Percentiles rank a stretch among this genome's conserved stretches.
phyloP scores from a whole-genome alignment of 257 asterid species.

The Nicotiana sylvestris region DNA sequence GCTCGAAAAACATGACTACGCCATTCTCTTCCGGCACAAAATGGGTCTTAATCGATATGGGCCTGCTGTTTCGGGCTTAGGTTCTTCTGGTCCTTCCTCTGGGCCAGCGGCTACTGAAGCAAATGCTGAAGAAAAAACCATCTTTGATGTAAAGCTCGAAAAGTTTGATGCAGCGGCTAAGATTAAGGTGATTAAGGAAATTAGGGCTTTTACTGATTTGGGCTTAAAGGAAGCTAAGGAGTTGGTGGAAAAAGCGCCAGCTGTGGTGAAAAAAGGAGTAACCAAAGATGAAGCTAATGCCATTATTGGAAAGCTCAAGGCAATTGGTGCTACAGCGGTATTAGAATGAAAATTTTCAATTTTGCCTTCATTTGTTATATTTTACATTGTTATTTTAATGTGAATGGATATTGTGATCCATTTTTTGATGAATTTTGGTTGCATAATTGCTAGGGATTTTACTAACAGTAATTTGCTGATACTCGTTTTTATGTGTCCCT shows the following conservation, averaged over 20 bases:
- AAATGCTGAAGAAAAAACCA: slow-evolving; percentile 53
- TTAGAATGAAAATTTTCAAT: slow-evolving; percentile 41
- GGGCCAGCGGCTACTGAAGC: slow-evolving; percentile 43
- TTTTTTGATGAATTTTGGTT: slow-evolving; percentile 4
- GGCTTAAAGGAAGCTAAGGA: slow-evolving; percentile 90
- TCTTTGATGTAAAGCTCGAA: slow-evolving; percentile 69
- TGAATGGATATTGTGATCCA: not conserved
- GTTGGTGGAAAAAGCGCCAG: slow-evolving; percentile 74
- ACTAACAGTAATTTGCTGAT: not conserved
- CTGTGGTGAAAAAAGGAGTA: slow-evolving; percentile 71
- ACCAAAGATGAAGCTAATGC: slow-evolving; percentile 74
- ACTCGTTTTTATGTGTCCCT: not conserved
- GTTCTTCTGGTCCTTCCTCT: slow-evolving; percentile 27
- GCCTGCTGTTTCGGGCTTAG: slow-evolving; percentile 37
- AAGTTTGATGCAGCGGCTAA: slow-evolving; percentile 65
- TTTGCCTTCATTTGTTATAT: not conserved
- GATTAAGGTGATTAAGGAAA: slow-evolving; percentile 84
- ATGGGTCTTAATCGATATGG: slow-evolving; percentile 67
- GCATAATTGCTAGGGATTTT: slow-evolving; percentile 5
- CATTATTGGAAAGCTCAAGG: slow-evolving; percentile 71
- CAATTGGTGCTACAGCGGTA: slow-evolving; percentile 66
- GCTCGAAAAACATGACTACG: slow-evolving; percentile 73
- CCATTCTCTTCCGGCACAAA: slow-evolving; percentile 54
- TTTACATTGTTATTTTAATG: not conserved
- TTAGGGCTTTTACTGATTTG: slow-evolving; percentile 69